phyloP scores from a whole-genome alignment of 1,284 basidiomycete species.

The Pseudozyma thailandica region DNA sequence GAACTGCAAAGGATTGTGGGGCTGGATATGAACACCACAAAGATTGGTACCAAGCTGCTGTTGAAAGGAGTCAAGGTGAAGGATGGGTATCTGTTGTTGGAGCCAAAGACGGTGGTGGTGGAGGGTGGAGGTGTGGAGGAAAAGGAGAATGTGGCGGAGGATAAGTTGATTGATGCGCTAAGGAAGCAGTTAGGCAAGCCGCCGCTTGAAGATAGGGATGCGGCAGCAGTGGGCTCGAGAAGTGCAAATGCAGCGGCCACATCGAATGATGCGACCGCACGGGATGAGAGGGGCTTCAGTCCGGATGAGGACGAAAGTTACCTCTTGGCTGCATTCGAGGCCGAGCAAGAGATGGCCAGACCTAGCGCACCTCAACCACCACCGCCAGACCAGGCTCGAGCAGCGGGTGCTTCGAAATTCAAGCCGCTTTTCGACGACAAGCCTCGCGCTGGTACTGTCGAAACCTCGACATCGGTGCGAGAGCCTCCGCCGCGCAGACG shows the following conservation, averaged over 20 bases:
- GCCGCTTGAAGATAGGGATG: background rate
- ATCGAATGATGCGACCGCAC: background rate
- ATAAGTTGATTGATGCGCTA: slow-evolving; percentile 23
- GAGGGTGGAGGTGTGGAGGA: slow-evolving; percentile 29
- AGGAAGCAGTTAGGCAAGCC: slow-evolving; percentile 30
- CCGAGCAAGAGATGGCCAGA: slow-evolving; percentile 20
- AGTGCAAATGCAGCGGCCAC: background rate
- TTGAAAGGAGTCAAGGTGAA: slow-evolving; percentile 27
- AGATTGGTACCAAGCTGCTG: slow-evolving; percentile 36
- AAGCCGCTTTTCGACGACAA: background rate
- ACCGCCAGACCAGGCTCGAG: background rate
- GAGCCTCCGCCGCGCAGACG: background rate
- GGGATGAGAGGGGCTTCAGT: slow-evolving; percentile 12
- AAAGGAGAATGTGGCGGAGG: slow-evolving; percentile 22
- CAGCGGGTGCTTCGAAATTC: background rate
- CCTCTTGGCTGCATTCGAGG: slow-evolving; percentile 35
- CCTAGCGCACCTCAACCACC: background rate
- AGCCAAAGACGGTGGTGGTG: slow-evolving; percentile 16
- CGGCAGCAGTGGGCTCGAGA: background rate
- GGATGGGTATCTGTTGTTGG: slow-evolving; percentile 28
- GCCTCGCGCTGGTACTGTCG: background rate
- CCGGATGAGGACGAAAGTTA: slow-evolving; percentile 39
- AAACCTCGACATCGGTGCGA: background rate
- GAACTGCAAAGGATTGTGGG: slow-evolving; percentile 28
- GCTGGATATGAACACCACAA: slow-evolving; percentile 44